Conservation (phyloP, 1,139 yeast genomes). For the Pneumocystis carinii region DNA sequence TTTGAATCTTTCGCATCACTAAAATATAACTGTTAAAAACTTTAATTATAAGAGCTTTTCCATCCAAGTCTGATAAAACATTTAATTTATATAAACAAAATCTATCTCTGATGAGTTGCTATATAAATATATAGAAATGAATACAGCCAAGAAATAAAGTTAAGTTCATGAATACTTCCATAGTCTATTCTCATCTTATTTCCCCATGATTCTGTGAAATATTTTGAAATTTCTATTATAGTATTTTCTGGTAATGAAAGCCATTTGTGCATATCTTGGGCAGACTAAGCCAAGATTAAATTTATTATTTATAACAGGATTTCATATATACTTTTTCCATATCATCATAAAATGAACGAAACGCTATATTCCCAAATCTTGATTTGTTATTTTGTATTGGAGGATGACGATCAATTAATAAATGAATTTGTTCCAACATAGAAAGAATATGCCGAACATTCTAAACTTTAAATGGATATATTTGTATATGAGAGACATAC, state of each 20-base stretch:
- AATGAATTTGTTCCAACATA: slow-evolving; percentile 34
- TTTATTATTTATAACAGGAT: neutral
- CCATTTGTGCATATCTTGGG: slow-evolving; percentile 23
- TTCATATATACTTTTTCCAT: slow-evolving; percentile 21
- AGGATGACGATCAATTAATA: slow-evolving; percentile 43
- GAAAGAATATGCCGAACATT: neutral
- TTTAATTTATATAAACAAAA: slow-evolving; percentile 16
- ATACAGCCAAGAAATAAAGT: slow-evolving; percentile 54
- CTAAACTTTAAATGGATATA: neutral
- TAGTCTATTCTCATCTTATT: slow-evolving; percentile 76
- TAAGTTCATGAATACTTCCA: slow-evolving; percentile 94
- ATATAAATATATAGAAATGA: slow-evolving; percentile 30
- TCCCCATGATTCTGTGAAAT: slow-evolving; percentile 68
- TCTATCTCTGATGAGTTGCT: slow-evolving; percentile 15
- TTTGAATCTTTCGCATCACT: slow-evolving; percentile 28
- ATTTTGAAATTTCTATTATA: slow-evolving; percentile 20
- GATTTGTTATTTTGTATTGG: slow-evolving; percentile 57
- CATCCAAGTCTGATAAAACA: slow-evolving; percentile 9
- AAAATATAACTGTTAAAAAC: slow-evolving; percentile 48
- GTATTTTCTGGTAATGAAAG: slow-evolving; percentile 17
- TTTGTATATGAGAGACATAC: neutral
- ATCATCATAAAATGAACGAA: slow-evolving; percentile 71
- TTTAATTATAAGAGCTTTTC: slow-evolving; percentile 28
- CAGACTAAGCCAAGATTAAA: slow-evolving; percentile 3
- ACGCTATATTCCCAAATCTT: slow-evolving; percentile 84